phyloP scores from a whole-genome alignment of 2,329 filamentous ascomycete species.

The Fusarium aywerte region DNA sequence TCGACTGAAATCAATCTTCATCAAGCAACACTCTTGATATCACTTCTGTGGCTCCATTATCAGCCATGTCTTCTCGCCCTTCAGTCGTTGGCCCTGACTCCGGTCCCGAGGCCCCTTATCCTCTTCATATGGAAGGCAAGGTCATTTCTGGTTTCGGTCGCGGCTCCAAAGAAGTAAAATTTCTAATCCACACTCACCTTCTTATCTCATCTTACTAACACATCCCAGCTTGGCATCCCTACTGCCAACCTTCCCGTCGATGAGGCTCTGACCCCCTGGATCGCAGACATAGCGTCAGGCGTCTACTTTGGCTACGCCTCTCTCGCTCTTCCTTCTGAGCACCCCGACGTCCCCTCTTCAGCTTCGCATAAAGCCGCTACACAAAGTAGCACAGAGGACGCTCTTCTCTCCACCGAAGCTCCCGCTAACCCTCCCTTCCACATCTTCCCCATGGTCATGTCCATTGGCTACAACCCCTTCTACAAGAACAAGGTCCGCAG shows the following conservation, averaged over 20 bases:
- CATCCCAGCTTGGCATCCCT: constrained; percentile 83
- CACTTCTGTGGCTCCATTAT: not conserved
- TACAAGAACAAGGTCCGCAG: constrained; percentile 90
- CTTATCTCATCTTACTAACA: constrained; percentile 4
- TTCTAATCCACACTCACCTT: not conserved
- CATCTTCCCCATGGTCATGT: constrained; percentile 90
- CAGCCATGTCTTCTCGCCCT: constrained; percentile 62
- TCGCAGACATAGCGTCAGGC: constrained; percentile 74
- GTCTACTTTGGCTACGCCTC: constrained; percentile 95
- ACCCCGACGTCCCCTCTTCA: constrained; percentile 54
- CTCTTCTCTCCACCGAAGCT: constrained; percentile 20
- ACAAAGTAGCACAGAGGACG: constrained; percentile 24
- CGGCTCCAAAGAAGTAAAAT: constrained; percentile 84
- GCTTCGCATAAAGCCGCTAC: constrained; percentile 12
- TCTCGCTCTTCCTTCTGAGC: constrained; percentile 66
- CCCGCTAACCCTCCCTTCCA: constrained; percentile 44
- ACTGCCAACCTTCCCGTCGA: constrained; percentile 92
- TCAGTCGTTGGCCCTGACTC: constrained; percentile 76
- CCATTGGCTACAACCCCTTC: constrained; percentile 96
- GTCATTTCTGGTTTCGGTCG: constrained; percentile 95
- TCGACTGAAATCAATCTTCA: not conserved
- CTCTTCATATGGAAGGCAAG: constrained; percentile 82
- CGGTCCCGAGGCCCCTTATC: constrained; percentile 82
- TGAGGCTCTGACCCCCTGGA: constrained; percentile 68
- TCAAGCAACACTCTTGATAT: not conserved